These are phyloP conservation scores for Tulasnella sp. DNA, from an alignment of 768 basidiomycete genomes.

Conservation along the genomic window DNA sequence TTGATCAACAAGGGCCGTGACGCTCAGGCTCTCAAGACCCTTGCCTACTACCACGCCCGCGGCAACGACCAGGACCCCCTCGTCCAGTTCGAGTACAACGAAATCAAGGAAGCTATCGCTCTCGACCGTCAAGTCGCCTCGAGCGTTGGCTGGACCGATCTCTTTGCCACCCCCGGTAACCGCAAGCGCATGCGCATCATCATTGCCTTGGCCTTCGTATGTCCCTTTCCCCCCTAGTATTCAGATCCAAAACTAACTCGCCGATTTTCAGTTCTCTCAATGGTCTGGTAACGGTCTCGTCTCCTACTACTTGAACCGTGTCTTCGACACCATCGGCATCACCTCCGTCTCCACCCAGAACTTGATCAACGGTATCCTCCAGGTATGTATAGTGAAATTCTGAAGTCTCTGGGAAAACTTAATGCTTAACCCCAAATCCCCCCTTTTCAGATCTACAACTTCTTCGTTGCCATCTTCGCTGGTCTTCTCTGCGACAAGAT, in stretches of 20 bases:
- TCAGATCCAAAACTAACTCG: background rate
- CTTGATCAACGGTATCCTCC: constrained; percentile 78
- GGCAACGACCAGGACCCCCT: constrained; percentile 41
- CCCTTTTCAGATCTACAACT: constrained; percentile 80
- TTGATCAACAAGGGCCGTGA: constrained; percentile 60
- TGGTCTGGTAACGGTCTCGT: constrained; percentile 61
- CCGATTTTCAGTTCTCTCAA: constrained; percentile 38
- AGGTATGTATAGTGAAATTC: too few species aligned
- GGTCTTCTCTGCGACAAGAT: constrained; percentile 55
- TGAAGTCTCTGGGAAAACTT: background rate
- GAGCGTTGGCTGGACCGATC: constrained; percentile 60
- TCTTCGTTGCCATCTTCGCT: constrained; percentile 52
- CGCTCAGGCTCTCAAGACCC: constrained; percentile 53
- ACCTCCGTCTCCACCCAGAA: constrained; percentile 41
- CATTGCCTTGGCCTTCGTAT: constrained; percentile 25
- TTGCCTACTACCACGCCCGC: constrained; percentile 80
- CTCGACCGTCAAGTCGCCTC: constrained; percentile 48
- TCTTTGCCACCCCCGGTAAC: constrained; percentile 63
- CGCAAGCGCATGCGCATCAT: constrained; percentile 68
- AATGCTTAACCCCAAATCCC: background rate
- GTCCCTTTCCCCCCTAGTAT: background rate
- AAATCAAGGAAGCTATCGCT: constrained; percentile 66
- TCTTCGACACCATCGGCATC: constrained; percentile 42
- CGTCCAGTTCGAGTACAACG: constrained; percentile 56
- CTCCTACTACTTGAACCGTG: constrained; percentile 60